Conservation (phyloP, 2,329 filamentous ascomycete genomes). For the Aspergillus luchuensis region DNA sequence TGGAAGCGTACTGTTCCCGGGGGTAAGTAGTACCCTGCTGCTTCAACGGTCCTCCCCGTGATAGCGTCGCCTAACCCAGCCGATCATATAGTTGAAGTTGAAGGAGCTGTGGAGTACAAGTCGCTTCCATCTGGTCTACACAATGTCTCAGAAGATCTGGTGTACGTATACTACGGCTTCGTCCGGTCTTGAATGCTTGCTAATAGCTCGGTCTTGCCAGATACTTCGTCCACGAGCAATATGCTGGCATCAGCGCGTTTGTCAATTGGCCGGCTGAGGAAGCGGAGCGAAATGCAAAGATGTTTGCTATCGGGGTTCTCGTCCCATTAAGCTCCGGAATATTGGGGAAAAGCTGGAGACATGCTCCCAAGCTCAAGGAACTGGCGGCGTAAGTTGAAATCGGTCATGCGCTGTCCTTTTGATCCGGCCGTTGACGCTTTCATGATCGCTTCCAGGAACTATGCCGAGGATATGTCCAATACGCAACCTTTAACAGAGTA, state of each 20-base stretch:
- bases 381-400: constrained; percentile 65
- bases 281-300: constrained; percentile 80
- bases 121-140: constrained; percentile 91
- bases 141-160: constrained; percentile 79
- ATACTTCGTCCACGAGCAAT: constrained; percentile 85
- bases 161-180: constrained; percentile 44
- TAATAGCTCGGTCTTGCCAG: constrained; percentile 47
- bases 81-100: constrained; percentile 58
- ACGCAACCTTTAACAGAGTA: constrained; percentile 72
- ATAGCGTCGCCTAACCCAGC: constrained; percentile 11
- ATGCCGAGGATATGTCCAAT: constrained; percentile 67
- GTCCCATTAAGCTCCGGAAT: constrained; percentile 84
- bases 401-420: not conserved
- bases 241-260: constrained; percentile 90
- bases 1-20: constrained; percentile 77
- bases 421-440: constrained; percentile 17
- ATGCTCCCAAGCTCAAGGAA: constrained; percentile 73
- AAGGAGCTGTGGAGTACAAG: constrained; percentile 93
- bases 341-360: constrained; percentile 84
- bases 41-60: not conserved
- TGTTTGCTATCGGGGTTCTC: constrained; percentile 87
- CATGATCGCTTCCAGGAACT: constrained; percentile 37
- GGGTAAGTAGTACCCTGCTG: constrained; percentile 50
- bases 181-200: not conserved
- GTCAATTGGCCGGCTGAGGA: constrained; percentile 79